Conservation (phyloP, 495 filamentous ascomycete genomes). For the Neurospora sp. region DNA sequence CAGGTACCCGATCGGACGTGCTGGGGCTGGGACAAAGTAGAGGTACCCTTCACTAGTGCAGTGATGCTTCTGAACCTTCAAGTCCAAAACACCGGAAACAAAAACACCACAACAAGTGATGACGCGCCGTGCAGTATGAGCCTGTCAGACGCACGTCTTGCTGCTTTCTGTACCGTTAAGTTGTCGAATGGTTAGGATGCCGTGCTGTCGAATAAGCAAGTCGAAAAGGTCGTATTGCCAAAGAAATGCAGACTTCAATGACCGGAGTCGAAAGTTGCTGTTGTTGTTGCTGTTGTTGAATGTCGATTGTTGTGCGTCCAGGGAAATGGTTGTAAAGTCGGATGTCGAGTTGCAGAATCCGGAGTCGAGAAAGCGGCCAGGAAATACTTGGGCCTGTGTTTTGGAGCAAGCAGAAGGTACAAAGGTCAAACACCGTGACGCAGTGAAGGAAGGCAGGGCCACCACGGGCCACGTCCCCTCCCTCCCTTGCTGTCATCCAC, state of each 20-base stretch:
- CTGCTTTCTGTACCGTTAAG: not conserved
- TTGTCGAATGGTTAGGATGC: not conserved
- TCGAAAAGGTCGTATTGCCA: not conserved
- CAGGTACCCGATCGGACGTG: slow-evolving; percentile 19
- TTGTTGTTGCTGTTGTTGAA: not conserved
- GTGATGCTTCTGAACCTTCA: not conserved
- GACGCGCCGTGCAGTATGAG: not conserved
- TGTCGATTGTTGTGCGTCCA: not conserved
- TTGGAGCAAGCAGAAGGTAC: slow-evolving; percentile 18
- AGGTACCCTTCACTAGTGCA: slow-evolving; percentile 19
- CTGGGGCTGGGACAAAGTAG: slow-evolving; percentile 12
- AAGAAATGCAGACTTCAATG: not conserved
- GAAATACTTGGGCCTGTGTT: slow-evolving; percentile 3
- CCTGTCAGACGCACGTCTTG: not conserved
- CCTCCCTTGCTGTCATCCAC: slow-evolving; percentile 16
- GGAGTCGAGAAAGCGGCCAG: not conserved
- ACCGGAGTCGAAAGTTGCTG: not conserved
- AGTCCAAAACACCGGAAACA: not conserved
- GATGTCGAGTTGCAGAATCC: not conserved
- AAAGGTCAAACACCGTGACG: slow-evolving; percentile 8
- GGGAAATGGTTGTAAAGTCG: not conserved
- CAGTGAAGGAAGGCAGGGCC: slow-evolving; percentile 13
- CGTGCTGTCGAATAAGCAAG: not conserved
- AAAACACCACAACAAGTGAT: not conserved
- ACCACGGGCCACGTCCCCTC: slow-evolving; percentile 12